Conservation (phyloP, 441 rosid species). For the Syzygium syzygioides region DNA sequence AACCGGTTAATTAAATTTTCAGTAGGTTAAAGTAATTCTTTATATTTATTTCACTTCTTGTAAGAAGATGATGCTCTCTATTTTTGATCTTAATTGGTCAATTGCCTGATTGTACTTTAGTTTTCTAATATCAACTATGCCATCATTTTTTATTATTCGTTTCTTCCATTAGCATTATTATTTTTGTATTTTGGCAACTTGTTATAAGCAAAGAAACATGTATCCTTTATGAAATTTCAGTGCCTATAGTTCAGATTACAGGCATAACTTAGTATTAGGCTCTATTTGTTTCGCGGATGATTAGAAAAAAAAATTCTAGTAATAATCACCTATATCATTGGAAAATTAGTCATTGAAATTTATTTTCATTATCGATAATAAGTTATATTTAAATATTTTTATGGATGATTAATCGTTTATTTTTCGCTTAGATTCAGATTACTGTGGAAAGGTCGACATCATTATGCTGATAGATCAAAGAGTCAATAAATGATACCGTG, state of each 20-base stretch:
- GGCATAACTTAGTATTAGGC: background rate
- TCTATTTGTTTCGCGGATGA: rapidly evolving
- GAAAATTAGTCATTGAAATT: background rate
- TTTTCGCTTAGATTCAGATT: background rate
- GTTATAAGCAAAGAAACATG: too few relatives aligned
- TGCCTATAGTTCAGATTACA: background rate
- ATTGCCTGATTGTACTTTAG: background rate
- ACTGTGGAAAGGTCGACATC: background rate
- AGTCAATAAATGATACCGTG: background rate
- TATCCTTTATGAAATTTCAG: background rate
- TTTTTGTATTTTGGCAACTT: background rate
- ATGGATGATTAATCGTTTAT: background rate
- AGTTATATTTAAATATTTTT: background rate
- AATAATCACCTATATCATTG: background rate
- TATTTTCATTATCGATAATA: background rate
- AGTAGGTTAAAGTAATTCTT: background rate
- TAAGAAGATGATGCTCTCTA: background rate
- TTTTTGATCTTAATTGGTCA: background rate
- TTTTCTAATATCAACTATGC: background rate
- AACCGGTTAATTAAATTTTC: background rate
- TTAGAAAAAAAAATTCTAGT: background rate
- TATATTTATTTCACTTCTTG: background rate
- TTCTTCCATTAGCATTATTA: background rate
- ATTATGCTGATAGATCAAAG: background rate
- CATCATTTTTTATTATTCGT: background rate